Evolutionary conservation across 1,284 basidiomycete genomes (phyloP).

Genomic region (Tilletiaria anomala): DNA sequence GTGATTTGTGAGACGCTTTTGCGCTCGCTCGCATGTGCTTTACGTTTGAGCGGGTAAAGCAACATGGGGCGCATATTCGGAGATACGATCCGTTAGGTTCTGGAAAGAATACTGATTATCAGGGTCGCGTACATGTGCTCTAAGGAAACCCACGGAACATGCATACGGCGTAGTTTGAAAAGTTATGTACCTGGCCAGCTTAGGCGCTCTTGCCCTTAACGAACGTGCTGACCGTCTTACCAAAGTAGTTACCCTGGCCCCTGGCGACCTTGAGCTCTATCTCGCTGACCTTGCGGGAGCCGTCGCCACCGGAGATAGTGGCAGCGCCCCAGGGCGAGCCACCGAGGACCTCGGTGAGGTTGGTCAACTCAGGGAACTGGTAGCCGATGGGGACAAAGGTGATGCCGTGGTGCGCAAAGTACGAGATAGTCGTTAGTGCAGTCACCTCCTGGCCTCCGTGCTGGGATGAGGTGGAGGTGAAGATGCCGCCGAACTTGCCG

Average conservation of each 20-base stretch:
- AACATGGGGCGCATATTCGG: too few relatives aligned
- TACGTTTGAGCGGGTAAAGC: too few relatives aligned
- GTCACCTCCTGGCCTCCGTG: constrained; percentile 39
- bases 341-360: constrained; percentile 13
- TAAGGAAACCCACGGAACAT: too few relatives aligned
- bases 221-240: constrained; percentile 14
- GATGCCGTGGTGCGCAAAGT: constrained; percentile 25
- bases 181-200: too few relatives aligned
- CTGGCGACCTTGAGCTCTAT: constrained; percentile 14
- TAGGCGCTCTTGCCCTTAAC: constrained; percentile 16
- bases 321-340: constrained; percentile 18
- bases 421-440: constrained; percentile 23
- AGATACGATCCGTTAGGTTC: too few relatives aligned
- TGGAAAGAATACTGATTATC: too few relatives aligned
- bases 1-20: too few relatives aligned
- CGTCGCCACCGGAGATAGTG: constrained; percentile 21
- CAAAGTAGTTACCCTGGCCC: constrained; percentile 19
- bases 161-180: too few relatives aligned
- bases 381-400: constrained; percentile 20
- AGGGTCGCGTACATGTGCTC: too few relatives aligned
- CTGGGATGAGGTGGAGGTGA: constrained; percentile 49
- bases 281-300: constrained; percentile 12
- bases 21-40: too few relatives aligned
- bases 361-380: constrained; percentile 8
- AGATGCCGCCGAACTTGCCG: constrained; percentile 63